Evolutionary conservation across 1,284 basidiomycete genomes (phyloP).

Genomic region (Serendipita sp.): DNA sequence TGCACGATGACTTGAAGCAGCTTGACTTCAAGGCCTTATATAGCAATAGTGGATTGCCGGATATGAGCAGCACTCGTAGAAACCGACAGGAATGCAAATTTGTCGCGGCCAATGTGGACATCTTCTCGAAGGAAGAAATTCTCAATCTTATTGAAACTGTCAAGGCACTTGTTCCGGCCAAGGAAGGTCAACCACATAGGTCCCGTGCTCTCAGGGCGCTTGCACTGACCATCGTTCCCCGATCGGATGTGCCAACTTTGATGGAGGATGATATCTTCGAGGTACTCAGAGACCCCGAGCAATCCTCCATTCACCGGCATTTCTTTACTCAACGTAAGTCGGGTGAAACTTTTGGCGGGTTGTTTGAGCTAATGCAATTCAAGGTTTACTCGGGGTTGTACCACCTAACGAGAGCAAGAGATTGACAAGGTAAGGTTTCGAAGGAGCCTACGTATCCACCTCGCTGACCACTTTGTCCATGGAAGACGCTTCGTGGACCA

Average conservation of each 20-base stretch:
- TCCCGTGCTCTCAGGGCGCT: not conserved
- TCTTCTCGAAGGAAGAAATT: not conserved
- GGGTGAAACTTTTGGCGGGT: not conserved
- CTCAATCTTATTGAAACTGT: not conserved
- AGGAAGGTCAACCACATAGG: not conserved
- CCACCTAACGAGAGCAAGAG: not conserved
- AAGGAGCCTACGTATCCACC: too few relatives aligned
- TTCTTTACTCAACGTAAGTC: not conserved
- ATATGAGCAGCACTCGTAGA: not conserved
- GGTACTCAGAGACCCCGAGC: not conserved
- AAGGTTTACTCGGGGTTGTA: not conserved
- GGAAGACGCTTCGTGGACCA: not conserved
- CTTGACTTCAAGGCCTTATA: not conserved
- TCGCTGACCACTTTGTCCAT: not conserved
- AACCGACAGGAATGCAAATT: not conserved
- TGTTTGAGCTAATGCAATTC: not conserved
- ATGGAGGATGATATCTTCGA: conserved; percentile 5
- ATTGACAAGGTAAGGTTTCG: not conserved
- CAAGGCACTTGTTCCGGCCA: not conserved
- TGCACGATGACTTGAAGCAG: not conserved
- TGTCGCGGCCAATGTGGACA: not conserved
- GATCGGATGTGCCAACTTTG: not conserved
- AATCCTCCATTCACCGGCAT: not conserved
- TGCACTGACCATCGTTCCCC: not conserved
- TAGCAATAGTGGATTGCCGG: not conserved